phyloP scores from a whole-genome alignment of 108 stramenopile species.

The Nitzschia palea region DNA sequence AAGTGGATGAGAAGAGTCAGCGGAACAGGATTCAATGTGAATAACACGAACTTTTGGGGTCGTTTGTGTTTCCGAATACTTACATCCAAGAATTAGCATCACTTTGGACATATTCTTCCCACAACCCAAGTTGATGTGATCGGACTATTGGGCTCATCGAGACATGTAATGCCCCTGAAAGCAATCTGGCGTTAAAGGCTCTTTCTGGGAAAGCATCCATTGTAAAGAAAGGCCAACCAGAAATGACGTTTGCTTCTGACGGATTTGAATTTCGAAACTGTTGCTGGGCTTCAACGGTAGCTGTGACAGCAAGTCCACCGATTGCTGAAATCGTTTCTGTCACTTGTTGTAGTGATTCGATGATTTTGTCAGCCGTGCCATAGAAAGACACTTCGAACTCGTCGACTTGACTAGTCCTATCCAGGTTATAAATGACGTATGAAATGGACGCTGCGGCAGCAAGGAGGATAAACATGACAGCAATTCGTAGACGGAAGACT shows the following conservation, averaged over 20 bases:
- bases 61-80: too few species aligned
- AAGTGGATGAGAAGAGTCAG: too few species aligned
- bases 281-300: not conserved
- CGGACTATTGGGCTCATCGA: not conserved
- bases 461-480: slow-evolving; percentile 1
- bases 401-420: not conserved
- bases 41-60: too few species aligned
- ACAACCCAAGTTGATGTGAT: not conserved
- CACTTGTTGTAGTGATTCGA: not conserved
- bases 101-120: slow-evolving; percentile 3
- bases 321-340: not conserved
- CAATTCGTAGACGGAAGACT: not conserved
- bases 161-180: slow-evolving; percentile 1
- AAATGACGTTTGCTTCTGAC: too few species aligned
- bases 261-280: too few species aligned
- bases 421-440: not conserved
- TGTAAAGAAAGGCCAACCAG: slow-evolving; percentile 11
- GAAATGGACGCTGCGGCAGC: not conserved
- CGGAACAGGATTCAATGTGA: too few species aligned
- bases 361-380: slow-evolving; percentile 5
- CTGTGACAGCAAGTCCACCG: not conserved
- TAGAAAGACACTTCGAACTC: not conserved
- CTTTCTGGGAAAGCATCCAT: not conserved
- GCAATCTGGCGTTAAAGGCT: not conserved
- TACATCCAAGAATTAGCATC: slow-evolving; percentile 11